These are phyloP conservation scores for Aspergillus coremiiformis DNA, from an alignment of 495 filamentous ascomycete species.

Conservation along the genomic window DNA sequence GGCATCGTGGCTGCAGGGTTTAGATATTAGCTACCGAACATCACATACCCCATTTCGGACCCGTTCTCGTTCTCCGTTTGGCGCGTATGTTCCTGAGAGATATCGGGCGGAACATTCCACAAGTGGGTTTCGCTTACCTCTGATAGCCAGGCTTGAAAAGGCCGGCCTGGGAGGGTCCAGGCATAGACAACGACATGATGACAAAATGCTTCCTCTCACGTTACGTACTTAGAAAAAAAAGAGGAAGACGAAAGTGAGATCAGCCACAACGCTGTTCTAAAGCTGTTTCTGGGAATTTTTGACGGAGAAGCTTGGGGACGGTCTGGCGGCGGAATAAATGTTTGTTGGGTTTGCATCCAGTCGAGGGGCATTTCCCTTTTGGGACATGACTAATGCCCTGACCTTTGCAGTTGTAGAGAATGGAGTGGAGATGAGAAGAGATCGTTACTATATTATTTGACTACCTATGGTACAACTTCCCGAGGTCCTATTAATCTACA, in stretches of 20 bases:
- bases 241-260: constrained; percentile 12
- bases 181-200: constrained; percentile 91
- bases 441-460: neutral
- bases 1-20: constrained; percentile 69
- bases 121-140: constrained; percentile 55
- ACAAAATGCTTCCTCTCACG: constrained; percentile 21
- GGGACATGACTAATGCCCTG: neutral
- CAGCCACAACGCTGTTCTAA: constrained; percentile 19
- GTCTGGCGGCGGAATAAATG: constrained; percentile 27
- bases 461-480: too few relatives aligned
- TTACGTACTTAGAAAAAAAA: constrained; percentile 21
- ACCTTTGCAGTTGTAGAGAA: too few relatives aligned
- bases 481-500: neutral
- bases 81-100: constrained; percentile 9
- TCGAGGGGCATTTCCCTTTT: constrained; percentile 13
- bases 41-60: neutral
- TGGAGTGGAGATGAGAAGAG: neutral
- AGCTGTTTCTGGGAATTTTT: constrained; percentile 38
- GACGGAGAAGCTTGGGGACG: constrained; percentile 31
- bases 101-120: constrained; percentile 14
- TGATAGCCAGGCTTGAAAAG: constrained; percentile 97
- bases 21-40: constrained; percentile 8
- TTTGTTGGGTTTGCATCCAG: constrained; percentile 43
- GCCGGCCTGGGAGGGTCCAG: constrained; percentile 81
- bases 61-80: neutral